Conservation (phyloP, 1,284 basidiomycete species). For the Puccinia horiana region DNA sequence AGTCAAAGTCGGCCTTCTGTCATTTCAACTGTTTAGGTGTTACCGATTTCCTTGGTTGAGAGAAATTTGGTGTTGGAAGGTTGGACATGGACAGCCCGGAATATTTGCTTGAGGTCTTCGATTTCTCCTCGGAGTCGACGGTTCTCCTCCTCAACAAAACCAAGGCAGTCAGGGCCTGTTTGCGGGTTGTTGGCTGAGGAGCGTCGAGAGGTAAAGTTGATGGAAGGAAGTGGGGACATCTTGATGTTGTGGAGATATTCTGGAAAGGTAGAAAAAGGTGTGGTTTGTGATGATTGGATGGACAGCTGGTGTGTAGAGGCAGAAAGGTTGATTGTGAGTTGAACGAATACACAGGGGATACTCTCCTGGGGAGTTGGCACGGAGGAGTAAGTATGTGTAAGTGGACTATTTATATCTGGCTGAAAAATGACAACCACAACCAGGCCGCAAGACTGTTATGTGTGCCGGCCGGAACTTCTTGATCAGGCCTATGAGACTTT, state of each 20-base stretch:
- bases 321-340: neutral
- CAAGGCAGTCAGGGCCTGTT: neutral
- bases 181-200: neutral
- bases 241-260: neutral
- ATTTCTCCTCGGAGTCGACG: slow-evolving; percentile 19
- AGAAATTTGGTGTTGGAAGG: neutral
- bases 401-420: neutral
- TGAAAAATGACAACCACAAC: neutral
- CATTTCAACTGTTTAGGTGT: neutral
- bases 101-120: slow-evolving; percentile 15
- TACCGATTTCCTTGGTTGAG: neutral
- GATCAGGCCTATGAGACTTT: neutral
- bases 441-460: neutral
- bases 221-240: neutral
- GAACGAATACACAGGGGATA: neutral
- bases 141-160: slow-evolving; percentile 38
- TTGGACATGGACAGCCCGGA: slow-evolving; percentile 3
- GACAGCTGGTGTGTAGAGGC: neutral
- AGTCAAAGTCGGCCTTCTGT: neutral
- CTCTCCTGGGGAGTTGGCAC: neutral
- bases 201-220: neutral
- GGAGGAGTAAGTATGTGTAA: too few species aligned
- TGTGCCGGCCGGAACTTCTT: neutral
- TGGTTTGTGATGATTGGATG: neutral
- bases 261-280: neutral